These are phyloP conservation scores for bread wheat (Triticum aestivum) DNA, from an alignment of 176 grass and related monocot species.

Conservation along the genomic window DNA sequence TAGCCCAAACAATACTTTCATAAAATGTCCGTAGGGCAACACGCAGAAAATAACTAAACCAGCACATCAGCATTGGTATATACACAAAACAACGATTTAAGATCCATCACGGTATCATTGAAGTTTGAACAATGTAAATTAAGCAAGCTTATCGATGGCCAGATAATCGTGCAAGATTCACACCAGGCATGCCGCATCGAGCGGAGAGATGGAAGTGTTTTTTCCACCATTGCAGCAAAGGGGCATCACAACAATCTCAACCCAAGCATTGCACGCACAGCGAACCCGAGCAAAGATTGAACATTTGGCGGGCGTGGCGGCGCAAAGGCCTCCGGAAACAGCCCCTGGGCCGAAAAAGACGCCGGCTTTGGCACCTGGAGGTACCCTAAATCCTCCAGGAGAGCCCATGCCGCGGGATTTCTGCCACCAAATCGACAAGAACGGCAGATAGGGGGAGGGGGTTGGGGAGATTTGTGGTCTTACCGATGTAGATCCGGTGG, in stretches of 20 bases:
- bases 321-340: too few relatives aligned
- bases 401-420: neutral
- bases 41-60: neutral
- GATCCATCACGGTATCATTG: too few relatives aligned
- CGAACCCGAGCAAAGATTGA: neutral
- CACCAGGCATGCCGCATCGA: neutral
- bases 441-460: neutral
- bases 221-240: too few relatives aligned
- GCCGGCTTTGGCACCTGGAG: neutral
- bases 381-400: neutral
- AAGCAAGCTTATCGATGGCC: too few relatives aligned
- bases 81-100: too few relatives aligned
- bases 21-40: too few relatives aligned
- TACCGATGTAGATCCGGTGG: slow-evolving; percentile 44
- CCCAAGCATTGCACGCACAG: neutral
- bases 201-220: too few relatives aligned
- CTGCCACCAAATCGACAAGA: neutral
- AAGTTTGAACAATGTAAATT: too few relatives aligned
- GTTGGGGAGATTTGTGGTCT: neutral
- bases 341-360: neutral
- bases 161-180: neutral
- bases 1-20: neutral
- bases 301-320: neutral
- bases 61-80: neutral
- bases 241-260: neutral